phyloP scores from a whole-genome alignment of 2,329 filamentous ascomycete genomes.

The Colletotrichum sp. region DNA sequence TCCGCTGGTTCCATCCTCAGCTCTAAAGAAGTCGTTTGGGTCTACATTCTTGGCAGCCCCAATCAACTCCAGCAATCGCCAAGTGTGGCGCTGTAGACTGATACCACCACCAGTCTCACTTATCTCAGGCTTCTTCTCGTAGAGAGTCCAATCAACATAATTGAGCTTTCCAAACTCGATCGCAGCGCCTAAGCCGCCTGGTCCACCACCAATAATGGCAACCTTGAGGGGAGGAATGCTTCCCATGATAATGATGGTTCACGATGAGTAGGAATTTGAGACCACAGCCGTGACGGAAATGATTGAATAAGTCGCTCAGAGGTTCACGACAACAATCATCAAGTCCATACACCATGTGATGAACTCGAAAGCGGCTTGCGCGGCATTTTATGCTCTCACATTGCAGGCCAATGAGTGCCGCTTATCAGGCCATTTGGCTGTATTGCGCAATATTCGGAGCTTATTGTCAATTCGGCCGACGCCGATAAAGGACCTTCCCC shows the following conservation, averaged over 20 bases:
- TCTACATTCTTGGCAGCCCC: conserved; percentile 35
- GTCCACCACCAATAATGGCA: conserved; percentile 30
- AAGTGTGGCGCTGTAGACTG: conserved; percentile 37
- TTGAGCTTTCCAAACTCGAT: conserved; percentile 33
- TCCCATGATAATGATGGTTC: neutral
- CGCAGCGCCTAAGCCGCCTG: conserved; percentile 33
- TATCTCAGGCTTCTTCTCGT: conserved; percentile 39
- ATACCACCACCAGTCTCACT: conserved; percentile 43
- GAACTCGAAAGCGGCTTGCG: neutral
- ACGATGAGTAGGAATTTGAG: neutral
- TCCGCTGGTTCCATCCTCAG: conserved; percentile 26
- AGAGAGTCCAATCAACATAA: conserved; percentile 36
- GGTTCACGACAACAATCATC: neutral
- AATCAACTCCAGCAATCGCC: conserved; percentile 36
- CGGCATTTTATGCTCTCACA: conserved; percentile 3
- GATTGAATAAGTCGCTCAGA: rapidly evolving
- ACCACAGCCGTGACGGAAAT: neutral
- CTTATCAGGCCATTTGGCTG: neutral
- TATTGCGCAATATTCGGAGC: conserved; percentile 9
- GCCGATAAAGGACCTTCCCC: conserved; percentile 1
- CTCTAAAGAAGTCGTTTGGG: conserved; percentile 32
- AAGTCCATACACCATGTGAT: neutral
- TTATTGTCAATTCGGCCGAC: conserved; percentile 10
- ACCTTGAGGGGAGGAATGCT: neutral
- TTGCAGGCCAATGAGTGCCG: neutral